Conservation (phyloP, 352 stramenopile genomes). For the Phytophthora pluvialis region DNA sequence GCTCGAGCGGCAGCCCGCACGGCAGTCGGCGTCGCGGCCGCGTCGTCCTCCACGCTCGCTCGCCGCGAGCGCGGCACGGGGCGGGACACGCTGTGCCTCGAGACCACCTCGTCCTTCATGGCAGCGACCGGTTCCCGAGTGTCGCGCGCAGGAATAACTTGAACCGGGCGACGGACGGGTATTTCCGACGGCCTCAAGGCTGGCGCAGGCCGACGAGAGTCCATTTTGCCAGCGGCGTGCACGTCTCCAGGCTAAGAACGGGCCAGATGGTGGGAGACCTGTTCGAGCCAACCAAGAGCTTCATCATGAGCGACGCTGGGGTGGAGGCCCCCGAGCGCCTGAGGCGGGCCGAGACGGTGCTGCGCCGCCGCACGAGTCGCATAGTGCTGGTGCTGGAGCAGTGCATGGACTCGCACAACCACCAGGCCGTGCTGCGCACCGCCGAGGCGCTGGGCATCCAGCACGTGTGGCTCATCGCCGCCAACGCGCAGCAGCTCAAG, state of each 20-base stretch:
- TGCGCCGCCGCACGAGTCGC: slow-evolving; percentile 64
- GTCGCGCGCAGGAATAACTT: slow-evolving; percentile 21
- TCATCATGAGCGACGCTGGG: slow-evolving; percentile 6
- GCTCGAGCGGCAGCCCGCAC: slow-evolving; percentile 30
- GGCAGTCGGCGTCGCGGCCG: slow-evolving; percentile 16
- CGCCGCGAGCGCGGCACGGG: slow-evolving; percentile 13
- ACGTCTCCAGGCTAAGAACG: too few relatives aligned
- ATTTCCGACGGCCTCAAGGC: slow-evolving; percentile 11
- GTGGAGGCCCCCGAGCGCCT: slow-evolving; percentile 57
- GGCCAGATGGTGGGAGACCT: background rate
- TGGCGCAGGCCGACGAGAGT: background rate
- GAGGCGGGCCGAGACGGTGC: slow-evolving; percentile 73
- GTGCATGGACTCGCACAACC: slow-evolving; percentile 86
- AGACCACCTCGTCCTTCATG: slow-evolving; percentile 32
- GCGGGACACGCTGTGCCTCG: slow-evolving; percentile 18
- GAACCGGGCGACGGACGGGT: background rate
- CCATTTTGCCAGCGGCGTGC: background rate
- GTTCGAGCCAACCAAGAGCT: slow-evolving; percentile 10
- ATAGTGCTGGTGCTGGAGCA: slow-evolving; percentile 83
- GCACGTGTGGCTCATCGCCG: slow-evolving; percentile 86
- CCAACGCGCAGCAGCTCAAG: slow-evolving; percentile 72
- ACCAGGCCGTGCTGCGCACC: slow-evolving; percentile 92
- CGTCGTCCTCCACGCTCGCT: slow-evolving; percentile 21
- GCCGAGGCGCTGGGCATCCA: slow-evolving; percentile 94
- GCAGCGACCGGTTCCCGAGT: slow-evolving; percentile 6